These are phyloP conservation scores for Tagetes patula DNA, from an alignment of 129 eudicot species.

Conservation along the genomic window DNA sequence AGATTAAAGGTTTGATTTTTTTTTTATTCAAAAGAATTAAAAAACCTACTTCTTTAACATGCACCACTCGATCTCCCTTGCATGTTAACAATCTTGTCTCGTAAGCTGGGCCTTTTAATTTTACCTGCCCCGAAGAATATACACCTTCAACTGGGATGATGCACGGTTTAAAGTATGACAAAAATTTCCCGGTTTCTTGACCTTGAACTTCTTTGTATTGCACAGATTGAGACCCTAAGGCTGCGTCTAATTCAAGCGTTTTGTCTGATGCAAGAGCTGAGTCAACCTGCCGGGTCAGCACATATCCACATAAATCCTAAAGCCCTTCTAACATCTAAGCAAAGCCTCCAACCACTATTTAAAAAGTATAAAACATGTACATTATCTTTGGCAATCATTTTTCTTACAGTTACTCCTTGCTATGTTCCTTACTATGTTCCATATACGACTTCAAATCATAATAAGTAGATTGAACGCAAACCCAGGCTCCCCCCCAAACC, in stretches of 20 bases:
- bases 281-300: constrained; percentile 39
- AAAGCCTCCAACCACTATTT: constrained; percentile 11
- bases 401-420: neutral
- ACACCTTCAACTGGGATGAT: constrained; percentile 77
- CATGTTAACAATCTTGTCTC: constrained; percentile 61
- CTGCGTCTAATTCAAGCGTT: constrained; percentile 73
- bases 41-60: constrained; percentile 60
- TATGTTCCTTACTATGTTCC: neutral
- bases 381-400: neutral
- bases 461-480: neutral
- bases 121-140: constrained; percentile 52
- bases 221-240: constrained; percentile 74
- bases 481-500: neutral
- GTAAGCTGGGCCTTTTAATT: constrained; percentile 41
- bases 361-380: neutral
- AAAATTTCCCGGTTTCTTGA: constrained; percentile 83
- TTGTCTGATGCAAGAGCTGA: constrained; percentile 62
- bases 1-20: neutral
- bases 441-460: neutral
- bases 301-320: neutral
- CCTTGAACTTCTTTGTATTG: constrained; percentile 92
- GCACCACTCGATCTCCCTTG: constrained; percentile 83
- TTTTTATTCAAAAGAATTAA: neutral
- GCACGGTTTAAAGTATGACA: constrained; percentile 88
- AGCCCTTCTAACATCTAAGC: neutral